Conservation (phyloP, 1,284 basidiomycete species). For the Tylopilus sp. region DNA sequence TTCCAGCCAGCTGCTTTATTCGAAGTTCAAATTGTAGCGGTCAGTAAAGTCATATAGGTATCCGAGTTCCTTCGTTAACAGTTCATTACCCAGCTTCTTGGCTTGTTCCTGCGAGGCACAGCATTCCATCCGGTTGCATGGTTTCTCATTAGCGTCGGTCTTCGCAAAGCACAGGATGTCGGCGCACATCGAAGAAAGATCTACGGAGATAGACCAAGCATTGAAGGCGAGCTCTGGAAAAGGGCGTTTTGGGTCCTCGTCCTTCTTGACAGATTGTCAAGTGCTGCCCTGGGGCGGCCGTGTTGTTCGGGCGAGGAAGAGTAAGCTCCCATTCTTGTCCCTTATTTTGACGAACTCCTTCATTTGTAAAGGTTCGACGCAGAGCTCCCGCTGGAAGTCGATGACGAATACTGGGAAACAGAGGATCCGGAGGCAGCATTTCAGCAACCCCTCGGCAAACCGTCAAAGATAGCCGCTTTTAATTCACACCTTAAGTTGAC, state of each 20-base stretch:
- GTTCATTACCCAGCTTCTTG: constrained; percentile 37
- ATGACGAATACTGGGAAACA: constrained; percentile 80
- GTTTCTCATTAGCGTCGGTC: constrained; percentile 60
- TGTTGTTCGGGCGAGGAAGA: constrained; percentile 74
- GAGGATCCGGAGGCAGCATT: constrained; percentile 48
- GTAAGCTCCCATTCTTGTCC: constrained; percentile 39
- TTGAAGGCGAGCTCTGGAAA: constrained; percentile 71
- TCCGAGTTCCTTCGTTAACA: constrained; percentile 4
- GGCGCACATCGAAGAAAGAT: constrained; percentile 60
- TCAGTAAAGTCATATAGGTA: constrained; percentile 29
- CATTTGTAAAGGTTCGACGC: constrained; percentile 59
- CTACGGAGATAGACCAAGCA: constrained; percentile 42
- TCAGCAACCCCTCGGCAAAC: constrained; percentile 59
- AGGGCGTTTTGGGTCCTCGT: constrained; percentile 73
- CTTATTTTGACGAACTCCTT: constrained; percentile 8
- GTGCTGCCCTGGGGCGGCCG: constrained; percentile 65
- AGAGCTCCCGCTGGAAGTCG: constrained; percentile 74
- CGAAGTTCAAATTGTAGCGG: constrained; percentile 65
- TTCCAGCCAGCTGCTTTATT: constrained; percentile 63
- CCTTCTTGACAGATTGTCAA: constrained; percentile 58
- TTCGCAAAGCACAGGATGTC: constrained; percentile 67
- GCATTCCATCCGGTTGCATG: constrained; percentile 57
- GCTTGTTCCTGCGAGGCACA: constrained; percentile 50
- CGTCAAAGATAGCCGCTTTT: constrained; percentile 61
- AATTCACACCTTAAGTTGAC: constrained; percentile 64